Evolutionary conservation across 1,139 yeast species (phyloP), one percentile per base, ranked within the genome.

Genomic region (Taphrina betulina): DNA sequence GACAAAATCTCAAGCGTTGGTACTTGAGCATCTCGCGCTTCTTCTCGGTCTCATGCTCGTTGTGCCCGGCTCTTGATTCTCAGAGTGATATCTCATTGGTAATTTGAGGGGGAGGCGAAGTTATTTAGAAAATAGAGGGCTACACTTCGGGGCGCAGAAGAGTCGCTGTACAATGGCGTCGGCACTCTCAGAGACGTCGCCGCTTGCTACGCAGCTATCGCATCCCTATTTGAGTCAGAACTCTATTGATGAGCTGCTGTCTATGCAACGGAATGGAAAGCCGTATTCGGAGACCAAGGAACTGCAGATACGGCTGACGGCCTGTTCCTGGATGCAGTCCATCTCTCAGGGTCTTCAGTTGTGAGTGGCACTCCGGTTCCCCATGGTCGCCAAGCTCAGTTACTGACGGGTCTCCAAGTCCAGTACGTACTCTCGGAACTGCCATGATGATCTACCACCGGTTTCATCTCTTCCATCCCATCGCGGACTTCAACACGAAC

Each of bases 381-480:
- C 40, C 19, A 23, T 12, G 24, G 31, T 26, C 31, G 31, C 12
- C 31, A 26, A 26, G n/a, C n/a, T n/a, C n/a, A n/a, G n/a, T n/a
- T 4, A 26, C 14, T 7, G 28, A 26, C 28, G 19, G 16, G 14
- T 17, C 23, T 8, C 16, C n/a, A 28, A 63, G 66, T 55, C 72
- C 73, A 0, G 61, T 68, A 16, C 63, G 66, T 20, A 68, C 73
- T 2, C 63, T 68, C 34, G 63, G 69, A 16, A 65, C 71, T 1
- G 66, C 58, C 41, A 35, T 56, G 80, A 79, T 81, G 62, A 81
- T 81, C 63, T 86, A 81, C 67, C 94, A 85, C 63, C 72, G 89
- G 58, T 86, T 76, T 67, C 85, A 79, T 65, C 72, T 86, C 7
- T 59, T 63, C 54, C 61, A 62, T 51, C 37, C 66, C 16, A 36